Evolutionary conservation across 2,329 filamentous ascomycete genomes (phyloP).

Genomic region (Leptographium flavum): DNA sequence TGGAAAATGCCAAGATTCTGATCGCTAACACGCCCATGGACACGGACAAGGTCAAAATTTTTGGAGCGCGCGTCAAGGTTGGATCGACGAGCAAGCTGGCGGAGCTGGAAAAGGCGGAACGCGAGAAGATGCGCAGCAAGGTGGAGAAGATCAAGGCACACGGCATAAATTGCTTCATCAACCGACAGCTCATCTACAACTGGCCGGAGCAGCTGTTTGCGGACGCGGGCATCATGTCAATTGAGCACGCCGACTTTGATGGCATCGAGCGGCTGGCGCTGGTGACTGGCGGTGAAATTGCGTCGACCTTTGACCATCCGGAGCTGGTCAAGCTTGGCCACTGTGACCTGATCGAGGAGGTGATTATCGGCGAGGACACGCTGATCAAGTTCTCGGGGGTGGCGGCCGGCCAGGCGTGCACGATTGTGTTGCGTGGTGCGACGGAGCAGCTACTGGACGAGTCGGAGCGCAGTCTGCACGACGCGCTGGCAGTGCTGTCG

Average conservation of each 20-base stretch:
- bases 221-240: conserved; percentile 93
- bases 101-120: conserved; percentile 95
- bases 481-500: conserved; percentile 88
- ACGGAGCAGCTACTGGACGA: conserved; percentile 96
- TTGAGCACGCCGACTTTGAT: conserved; percentile 98
- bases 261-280: conserved; percentile 89
- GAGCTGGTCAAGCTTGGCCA: conserved; percentile 93
- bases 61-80: conserved; percentile 93
- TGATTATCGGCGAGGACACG: conserved; percentile 96
- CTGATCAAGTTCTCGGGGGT: conserved; percentile 96
- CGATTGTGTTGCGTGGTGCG: conserved; percentile 87
- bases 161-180: conserved; percentile 99
- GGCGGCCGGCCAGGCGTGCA: conserved; percentile 86
- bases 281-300: conserved; percentile 93
- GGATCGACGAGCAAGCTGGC: conserved; percentile 91
- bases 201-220: conserved; percentile 99
- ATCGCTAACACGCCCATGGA: conserved; percentile 99
- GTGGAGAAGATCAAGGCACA: conserved; percentile 98
- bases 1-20: conserved; percentile 96
- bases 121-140: conserved; percentile 99
- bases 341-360: conserved; percentile 91
- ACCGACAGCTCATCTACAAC: conserved; percentile 98
- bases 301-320: conserved; percentile 94
- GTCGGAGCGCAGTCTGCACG: conserved; percentile 88
- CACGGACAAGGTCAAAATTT: conserved; percentile 99